Evolutionary conservation across 805 yeast species (phyloP), one percentile per base, ranked within the genome.

Genomic region (Lachancea kluyveri): DNA sequence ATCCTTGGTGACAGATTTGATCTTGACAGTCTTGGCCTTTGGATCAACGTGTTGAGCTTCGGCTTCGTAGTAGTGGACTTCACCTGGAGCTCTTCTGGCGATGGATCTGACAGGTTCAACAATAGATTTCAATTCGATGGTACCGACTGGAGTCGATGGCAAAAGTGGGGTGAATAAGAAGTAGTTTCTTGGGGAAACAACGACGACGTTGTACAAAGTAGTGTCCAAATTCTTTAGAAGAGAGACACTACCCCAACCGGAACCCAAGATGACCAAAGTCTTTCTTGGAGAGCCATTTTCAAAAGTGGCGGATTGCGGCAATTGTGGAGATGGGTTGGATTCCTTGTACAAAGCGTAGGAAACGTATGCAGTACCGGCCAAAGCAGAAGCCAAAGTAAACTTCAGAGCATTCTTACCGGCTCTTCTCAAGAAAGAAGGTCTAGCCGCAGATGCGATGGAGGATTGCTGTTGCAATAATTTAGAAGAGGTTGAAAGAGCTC

Each of bases 161-260:
- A 88, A 70, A 56, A 88, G 67, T n/a, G 97, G 96, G 36, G 97
- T 88, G 71, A 90, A 88, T 50, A 88, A 68, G 65, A 88, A 87
- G 68, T 85, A 90, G 69, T 88, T 90, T 67, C 96, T 77, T 41
- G 97, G 96, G 24, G 95, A 85, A 28, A 88, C 82, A 35, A 88
- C 77, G 30, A 86, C 77, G 30, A 88, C 96, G 55, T 90, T 85
- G 65, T 86, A 88, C 58, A 79, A 68, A 28, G 88, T 67, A 24
- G 96, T 80, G 58, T 88, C 96, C 57, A 88, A 67, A 54, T 77
- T 74, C 65, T 84, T 85, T 62, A 88, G 70, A 40, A 87, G 64
- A 5, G 95, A 78, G 33, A 88, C 79, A 8, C 94, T 74, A 39
- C 95, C 96, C 97, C 97, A 88, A 33, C 96, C 97, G 14, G 95